Conservation (phyloP, 257 asterid species). For the Eustoma russellianum region DNA sequence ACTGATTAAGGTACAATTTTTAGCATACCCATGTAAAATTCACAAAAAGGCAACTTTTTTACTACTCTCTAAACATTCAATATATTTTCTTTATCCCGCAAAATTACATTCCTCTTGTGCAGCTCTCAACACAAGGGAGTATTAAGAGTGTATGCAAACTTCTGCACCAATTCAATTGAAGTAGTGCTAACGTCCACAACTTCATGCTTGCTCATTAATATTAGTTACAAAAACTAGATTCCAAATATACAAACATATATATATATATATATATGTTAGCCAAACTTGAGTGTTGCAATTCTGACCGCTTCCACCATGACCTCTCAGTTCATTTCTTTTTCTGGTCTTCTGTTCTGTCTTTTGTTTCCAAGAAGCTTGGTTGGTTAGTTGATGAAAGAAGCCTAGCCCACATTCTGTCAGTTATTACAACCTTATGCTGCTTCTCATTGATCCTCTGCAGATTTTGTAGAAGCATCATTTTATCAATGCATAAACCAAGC, state of each 20-base stretch:
- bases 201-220: no score
- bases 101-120: neutral
- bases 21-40: no score
- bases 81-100: constrained; percentile 1
- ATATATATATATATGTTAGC: no score
- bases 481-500: neutral
- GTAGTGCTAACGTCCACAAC: neutral
- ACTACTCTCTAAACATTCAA: no score
- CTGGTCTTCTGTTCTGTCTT: constrained; percentile 19
- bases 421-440: constrained; percentile 73
- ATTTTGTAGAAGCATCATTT: neutral
- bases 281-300: neutral
- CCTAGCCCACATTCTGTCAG: constrained; percentile 98
- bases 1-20: no score
- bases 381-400: constrained; percentile 86
- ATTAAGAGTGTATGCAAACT: neutral
- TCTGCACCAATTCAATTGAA: neutral
- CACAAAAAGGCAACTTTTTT: no score
- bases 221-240: no score
- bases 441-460: constrained; percentile 63
- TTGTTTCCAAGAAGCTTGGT: constrained; percentile 62
- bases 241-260: neutral
- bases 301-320: neutral
- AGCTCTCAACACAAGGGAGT: neutral
- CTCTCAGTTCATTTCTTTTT: constrained; percentile 12